Evolutionary conservation across 2,329 filamentous ascomycete species (phyloP), one percentile per base, ranked within the genome.

Genomic region (Xylariomycetidae sp.): DNA sequence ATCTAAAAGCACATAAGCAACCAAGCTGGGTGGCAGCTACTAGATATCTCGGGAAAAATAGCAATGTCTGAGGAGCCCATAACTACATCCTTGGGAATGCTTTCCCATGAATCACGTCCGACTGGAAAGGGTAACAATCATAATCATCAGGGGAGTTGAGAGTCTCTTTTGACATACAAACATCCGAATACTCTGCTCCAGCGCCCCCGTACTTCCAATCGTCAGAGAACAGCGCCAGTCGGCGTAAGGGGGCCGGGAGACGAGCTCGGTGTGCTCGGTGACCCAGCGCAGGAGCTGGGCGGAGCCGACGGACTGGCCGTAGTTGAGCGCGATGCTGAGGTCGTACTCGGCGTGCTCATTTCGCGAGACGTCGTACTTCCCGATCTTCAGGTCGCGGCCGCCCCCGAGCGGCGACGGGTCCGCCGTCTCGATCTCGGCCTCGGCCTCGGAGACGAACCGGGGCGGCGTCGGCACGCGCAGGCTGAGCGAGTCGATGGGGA

Each of bases 251-350:
- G 90, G 89, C 41, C 78, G 72, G 60, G 88, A 86, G 12, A 95
- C 80, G 36, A 97, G 78, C 63, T 98, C 90, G 0, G 89, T 94
- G 63, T 97, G 92, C 67, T 98, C 92, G 0, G 89, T 94, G 31
- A 97, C 72, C 65, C 85, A 97, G 40, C 92, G 81, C 42, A 96
- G 67, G 59, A 98, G 70, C 63, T 95, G 92, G 4, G 88, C 84
- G 9, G 87, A 79, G 13, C 92, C 92, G 13, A 80, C 80, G 7
- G 88, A 82, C 63, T 95, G 88, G 20, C 85, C 87, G 58, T 98
- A 98, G 64, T 98, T 97, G 57, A 96, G 80, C 1, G 85, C 85
- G 42, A 94, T 87, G 28, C 85, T 79, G 32, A 98, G 76, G 63
- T 98, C 92, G 48, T 75, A 76, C 22, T 66, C 63, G 26, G 50